Base-by-base conservation (phyloP, 495 filamentous ascomycete genomes). In the Talaromyces stipitatus region DNA sequence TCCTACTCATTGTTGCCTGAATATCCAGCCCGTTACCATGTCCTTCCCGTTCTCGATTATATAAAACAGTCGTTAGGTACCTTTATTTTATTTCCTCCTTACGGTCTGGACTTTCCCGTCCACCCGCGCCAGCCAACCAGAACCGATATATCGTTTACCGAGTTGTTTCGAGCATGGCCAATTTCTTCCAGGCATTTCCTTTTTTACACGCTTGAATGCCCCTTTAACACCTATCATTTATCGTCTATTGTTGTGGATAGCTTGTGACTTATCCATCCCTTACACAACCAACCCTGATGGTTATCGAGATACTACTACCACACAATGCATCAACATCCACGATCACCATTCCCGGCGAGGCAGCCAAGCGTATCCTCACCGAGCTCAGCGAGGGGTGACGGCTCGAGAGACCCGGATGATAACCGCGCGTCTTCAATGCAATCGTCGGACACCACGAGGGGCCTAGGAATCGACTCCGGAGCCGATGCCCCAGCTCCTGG, bases 261-360 rank as follows among this genome's bases (percentile, higher is more conserved):
- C 10, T 14, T 30, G 14, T 41, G 18, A 14, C 29, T 6, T 43
- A 38, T 28, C n/a, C 52, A 20, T 18, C 14, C 30, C 14, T 38
- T 36, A 3, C 23, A 22, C 22, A 18, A 36, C 23, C 23, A 48
- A 48, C 22, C n/a, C 45, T 48, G 3, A 48, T 48, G 45, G 24
- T 23, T 23, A 48, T 48, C 24, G 45, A 48, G 23, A 23, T 23
- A 24, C 45, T 23, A 24, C 45, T 48, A 26, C 12, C 45, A 48
- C 45, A 30, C 18, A 58, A 95, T 95, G 90, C 89, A 94, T 82
- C 90, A 92, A 73, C 85, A 88, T 73, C 85, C 88, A 60, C 83
- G 90, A 64, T 82, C 85, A 51, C 82, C 86, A 59, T 75, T 80
- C 60, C 78, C 82, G 54, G 72, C 85, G 54, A 85, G 86, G 59